Evolutionary conservation across 306 rosid genomes (phyloP).

Genomic region (Begonia masoniana): DNA sequence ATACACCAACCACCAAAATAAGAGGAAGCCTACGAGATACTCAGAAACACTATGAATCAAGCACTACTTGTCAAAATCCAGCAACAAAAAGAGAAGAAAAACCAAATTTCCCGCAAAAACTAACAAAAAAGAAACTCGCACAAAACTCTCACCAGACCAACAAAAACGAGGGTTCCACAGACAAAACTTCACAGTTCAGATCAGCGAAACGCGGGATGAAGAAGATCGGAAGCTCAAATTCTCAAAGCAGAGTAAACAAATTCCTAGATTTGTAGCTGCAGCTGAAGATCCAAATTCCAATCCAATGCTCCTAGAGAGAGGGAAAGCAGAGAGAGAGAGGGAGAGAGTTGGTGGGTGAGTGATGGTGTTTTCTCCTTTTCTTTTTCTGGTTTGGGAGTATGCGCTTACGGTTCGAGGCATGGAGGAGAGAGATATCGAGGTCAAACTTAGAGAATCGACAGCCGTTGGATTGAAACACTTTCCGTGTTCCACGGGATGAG

Average conservation of each 20-base stretch:
- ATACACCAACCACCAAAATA: background rate
- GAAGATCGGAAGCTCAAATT: constrained; percentile 2
- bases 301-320: constrained; percentile 21
- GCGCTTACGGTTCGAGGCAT: constrained; percentile 10
- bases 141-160: background rate
- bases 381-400: constrained; percentile 11
- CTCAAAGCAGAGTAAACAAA: constrained; percentile 5
- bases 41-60: background rate
- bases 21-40: background rate
- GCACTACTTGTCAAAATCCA: background rate
- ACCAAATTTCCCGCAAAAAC: too few species aligned
- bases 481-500: constrained; percentile 59
- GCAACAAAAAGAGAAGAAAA: background rate
- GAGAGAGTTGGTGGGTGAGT: constrained; percentile 7
- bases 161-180: background rate
- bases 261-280: constrained; percentile 13
- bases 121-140: background rate
- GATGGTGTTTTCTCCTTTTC: background rate
- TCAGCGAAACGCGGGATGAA: constrained; percentile 2
- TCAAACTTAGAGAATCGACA: constrained; percentile 33
- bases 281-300: constrained; percentile 20
- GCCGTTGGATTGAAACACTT: constrained; percentile 75
- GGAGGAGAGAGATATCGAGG: constrained; percentile 27
- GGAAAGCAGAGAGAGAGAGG: background rate
- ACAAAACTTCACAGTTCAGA: constrained; percentile 1